A percentile compares a stretch with the other conserved stretches of the same genome.
phyloP scores from a whole-genome alignment of 352 stramenopile species.

The Phytophthora fragariaefolia region DNA sequence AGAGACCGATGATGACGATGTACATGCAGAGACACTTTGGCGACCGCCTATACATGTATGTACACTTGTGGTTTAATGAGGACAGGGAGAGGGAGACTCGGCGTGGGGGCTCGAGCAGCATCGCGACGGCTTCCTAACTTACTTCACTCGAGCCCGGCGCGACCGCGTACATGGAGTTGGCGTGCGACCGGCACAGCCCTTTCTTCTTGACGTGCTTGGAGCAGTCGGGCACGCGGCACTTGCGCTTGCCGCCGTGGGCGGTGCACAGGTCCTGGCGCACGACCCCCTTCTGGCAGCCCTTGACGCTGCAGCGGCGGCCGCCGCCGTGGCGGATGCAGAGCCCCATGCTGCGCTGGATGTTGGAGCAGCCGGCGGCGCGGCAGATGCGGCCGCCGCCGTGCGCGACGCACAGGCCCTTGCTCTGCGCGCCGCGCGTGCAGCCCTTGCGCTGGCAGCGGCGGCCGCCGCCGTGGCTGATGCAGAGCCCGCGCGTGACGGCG shows the following conservation, averaged over 20 bases:
- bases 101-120: not conserved
- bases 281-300: slow-evolving; percentile 85
- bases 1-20: not conserved
- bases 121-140: slow-evolving; percentile 3
- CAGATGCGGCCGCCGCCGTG: slow-evolving; percentile 86
- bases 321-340: slow-evolving; percentile 90
- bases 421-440: slow-evolving; percentile 82
- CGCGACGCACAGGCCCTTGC: slow-evolving; percentile 84
- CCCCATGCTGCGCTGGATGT: slow-evolving; percentile 89
- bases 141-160: slow-evolving; percentile 33
- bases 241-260: slow-evolving; percentile 86
- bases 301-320: slow-evolving; percentile 81
- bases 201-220: slow-evolving; percentile 91
- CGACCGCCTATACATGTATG: slow-evolving; percentile 18
- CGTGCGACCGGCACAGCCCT: slow-evolving; percentile 76
- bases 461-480: slow-evolving; percentile 82
- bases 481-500: slow-evolving; percentile 81
- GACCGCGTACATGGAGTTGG: slow-evolving; percentile 61
- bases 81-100: slow-evolving; percentile 15
- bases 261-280: slow-evolving; percentile 88
- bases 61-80: slow-evolving; percentile 31
- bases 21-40: slow-evolving; percentile 27
- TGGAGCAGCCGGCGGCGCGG: slow-evolving; percentile 77
- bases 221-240: slow-evolving; percentile 80
- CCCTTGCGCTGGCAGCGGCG: slow-evolving; percentile 84